A percentile compares a stretch with the other conserved stretches of the same genome.
Conservation (phyloP, 2,329 filamentous ascomycete species). For the Penicillium griseofulvum region DNA sequence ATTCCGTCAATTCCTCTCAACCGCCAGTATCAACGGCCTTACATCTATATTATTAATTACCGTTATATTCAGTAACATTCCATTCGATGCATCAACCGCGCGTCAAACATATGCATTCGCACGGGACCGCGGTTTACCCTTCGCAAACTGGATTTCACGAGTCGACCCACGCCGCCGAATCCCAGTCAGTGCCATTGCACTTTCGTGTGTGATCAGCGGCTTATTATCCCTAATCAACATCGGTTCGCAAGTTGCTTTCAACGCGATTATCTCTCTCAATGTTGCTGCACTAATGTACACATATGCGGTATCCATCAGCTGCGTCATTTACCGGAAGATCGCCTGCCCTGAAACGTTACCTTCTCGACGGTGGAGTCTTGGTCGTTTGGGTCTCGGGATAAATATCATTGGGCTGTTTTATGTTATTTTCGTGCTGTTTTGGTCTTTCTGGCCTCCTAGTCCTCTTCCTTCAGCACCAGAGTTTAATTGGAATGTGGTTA, state of each 20-base stretch:
- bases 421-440: conserved; percentile 46
- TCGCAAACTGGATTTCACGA: too few species aligned
- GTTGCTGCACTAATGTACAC: too few species aligned
- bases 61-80: conserved; percentile 40
- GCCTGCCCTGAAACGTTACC: conserved; percentile 40
- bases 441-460: conserved; percentile 48
- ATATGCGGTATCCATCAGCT: conserved; percentile 51
- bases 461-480: conserved; percentile 38
- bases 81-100: conserved; percentile 40
- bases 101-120: conserved; percentile 44
- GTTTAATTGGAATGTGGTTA: conserved; percentile 54
- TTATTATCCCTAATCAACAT: too few species aligned
- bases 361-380: conserved; percentile 44
- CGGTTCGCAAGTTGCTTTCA: too few species aligned
- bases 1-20: conserved; percentile 36
- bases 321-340: conserved; percentile 46
- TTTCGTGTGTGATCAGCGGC: too few species aligned
- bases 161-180: too few species aligned
- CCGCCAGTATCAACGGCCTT: conserved; percentile 28
- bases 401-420: conserved; percentile 48
- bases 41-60: conserved; percentile 45
- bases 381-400: conserved; percentile 43
- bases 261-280: too few species aligned
- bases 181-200: too few species aligned
- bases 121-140: too few species aligned